Percentiles rank a stretch among this genome's conserved stretches.
Conservation (phyloP, 768 basidiomycete species). For the Mycena olivaceomarginata region DNA sequence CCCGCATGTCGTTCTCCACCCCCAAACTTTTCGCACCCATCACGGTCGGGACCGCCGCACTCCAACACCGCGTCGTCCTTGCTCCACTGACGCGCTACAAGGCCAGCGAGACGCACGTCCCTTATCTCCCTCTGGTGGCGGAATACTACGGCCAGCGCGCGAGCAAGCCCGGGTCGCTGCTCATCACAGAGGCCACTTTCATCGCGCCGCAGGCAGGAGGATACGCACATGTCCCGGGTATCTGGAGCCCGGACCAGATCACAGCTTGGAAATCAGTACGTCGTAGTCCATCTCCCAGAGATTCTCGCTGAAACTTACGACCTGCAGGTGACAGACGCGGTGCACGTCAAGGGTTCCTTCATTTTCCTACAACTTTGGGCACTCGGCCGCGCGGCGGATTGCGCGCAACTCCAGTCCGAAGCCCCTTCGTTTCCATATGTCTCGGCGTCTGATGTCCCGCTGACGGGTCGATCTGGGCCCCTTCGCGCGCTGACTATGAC, state of each 20-base stretch:
- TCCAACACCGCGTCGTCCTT: constrained; percentile 58
- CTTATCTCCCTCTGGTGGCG: constrained; percentile 48
- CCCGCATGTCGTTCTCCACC: no score
- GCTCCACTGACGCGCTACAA: constrained; percentile 59
- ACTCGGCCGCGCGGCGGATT: constrained; percentile 20
- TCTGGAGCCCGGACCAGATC: constrained; percentile 45
- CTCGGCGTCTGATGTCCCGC: constrained; percentile 48
- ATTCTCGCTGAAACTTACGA: not conserved
- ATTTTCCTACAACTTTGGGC: constrained; percentile 67
- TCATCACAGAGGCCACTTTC: constrained; percentile 64
- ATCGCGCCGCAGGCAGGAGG: constrained; percentile 52
- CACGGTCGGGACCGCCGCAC: constrained; percentile 48
- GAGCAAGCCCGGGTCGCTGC: constrained; percentile 56
- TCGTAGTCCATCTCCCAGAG: not conserved
- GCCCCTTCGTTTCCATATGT: constrained; percentile 41
- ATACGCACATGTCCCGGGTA: constrained; percentile 46
- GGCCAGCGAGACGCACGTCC: constrained; percentile 48
- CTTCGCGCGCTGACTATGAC: constrained; percentile 41
- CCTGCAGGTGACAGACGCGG: constrained; percentile 63
- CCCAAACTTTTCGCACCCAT: constrained; percentile 6
- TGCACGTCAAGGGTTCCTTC: constrained; percentile 68
- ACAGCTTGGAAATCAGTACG: constrained; percentile 44
- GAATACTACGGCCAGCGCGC: constrained; percentile 56
- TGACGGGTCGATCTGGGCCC: not conserved
- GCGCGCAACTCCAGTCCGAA: constrained; percentile 56